Evolutionary conservation across 805 yeast genomes (phyloP).

Genomic region (Alloascoidea hylecoeti): DNA sequence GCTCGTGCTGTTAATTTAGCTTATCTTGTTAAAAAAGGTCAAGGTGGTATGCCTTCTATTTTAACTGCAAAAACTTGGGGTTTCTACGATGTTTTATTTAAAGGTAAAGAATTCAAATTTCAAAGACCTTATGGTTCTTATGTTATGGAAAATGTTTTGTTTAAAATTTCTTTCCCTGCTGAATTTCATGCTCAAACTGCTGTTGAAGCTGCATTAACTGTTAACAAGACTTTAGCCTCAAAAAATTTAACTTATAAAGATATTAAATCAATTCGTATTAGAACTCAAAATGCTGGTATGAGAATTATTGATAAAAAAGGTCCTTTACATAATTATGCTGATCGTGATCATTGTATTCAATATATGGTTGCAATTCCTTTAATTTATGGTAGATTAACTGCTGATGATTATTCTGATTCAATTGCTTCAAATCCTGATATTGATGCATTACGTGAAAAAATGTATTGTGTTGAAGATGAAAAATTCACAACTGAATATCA

Average conservation of each 20-base stretch:
- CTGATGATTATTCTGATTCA: constrained; percentile 39
- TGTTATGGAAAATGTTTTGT: constrained; percentile 49
- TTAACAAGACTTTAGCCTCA: constrained; percentile 20
- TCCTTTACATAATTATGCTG: constrained; percentile 48
- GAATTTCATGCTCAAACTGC: constrained; percentile 58
- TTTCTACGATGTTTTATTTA: constrained; percentile 45
- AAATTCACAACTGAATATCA: constrained; percentile 37
- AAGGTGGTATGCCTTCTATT: constrained; percentile 42
- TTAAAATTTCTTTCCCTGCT: constrained; percentile 51
- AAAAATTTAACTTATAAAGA: constrained; percentile 32
- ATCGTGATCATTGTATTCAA: constrained; percentile 52
- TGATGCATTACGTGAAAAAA: constrained; percentile 36
- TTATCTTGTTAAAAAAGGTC: constrained; percentile 35
- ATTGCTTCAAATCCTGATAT: constrained; percentile 37
- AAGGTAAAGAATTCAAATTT: constrained; percentile 35
- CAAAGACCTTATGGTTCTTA: constrained; percentile 40
- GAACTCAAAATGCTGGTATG: constrained; percentile 49
- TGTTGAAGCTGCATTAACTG: constrained; percentile 39
- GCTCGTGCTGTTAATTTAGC: constrained; percentile 44
- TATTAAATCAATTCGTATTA: constrained; percentile 31
- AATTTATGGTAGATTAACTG: constrained; percentile 39
- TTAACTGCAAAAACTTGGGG: constrained; percentile 49
- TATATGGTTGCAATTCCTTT: constrained; percentile 48
- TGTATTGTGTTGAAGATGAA: constrained; percentile 36
- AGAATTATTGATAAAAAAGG: constrained; percentile 46